Evolutionary conservation across 805 yeast species (phyloP).

Genomic region (Nematodospora valgi): DNA sequence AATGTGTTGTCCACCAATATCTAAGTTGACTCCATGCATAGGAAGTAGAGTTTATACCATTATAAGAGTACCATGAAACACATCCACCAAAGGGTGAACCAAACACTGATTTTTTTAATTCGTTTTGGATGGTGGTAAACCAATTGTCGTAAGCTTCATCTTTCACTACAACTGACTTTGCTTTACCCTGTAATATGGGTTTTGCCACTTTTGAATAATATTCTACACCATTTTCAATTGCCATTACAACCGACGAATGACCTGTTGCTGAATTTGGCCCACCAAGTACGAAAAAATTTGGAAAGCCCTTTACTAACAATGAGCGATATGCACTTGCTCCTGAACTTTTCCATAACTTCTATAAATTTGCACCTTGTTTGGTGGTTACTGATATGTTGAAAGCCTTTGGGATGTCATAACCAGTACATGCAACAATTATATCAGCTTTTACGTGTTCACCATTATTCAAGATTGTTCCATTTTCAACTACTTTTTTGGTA

Average conservation of each 20-base stretch:
- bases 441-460: constrained; percentile 31
- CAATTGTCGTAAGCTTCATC: constrained; percentile 29
- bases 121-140: constrained; percentile 24
- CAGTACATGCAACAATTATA: constrained; percentile 41
- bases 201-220: constrained; percentile 21
- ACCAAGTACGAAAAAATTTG: constrained; percentile 32
- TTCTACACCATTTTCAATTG: constrained; percentile 31
- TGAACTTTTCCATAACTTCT: constrained; percentile 23
- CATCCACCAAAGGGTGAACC: constrained; percentile 41
- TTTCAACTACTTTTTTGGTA: constrained; percentile 24
- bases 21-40: constrained; percentile 36
- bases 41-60: constrained; percentile 28
- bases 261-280: constrained; percentile 45
- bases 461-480: constrained; percentile 24
- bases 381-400: constrained; percentile 22
- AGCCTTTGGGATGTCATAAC: constrained; percentile 26
- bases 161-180: constrained; percentile 29
- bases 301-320: constrained; percentile 26
- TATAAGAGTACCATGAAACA: constrained; percentile 34
- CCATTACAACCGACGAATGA: constrained; percentile 38
- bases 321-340: constrained; percentile 36
- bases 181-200: constrained; percentile 24
- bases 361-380: constrained; percentile 18
- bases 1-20: constrained; percentile 25
- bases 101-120: constrained; percentile 27